Evolutionary conservation across 1,284 basidiomycete genomes (phyloP), one percentile per base, ranked within the genome.

Genomic region (Ganoderma resinaceum): DNA sequence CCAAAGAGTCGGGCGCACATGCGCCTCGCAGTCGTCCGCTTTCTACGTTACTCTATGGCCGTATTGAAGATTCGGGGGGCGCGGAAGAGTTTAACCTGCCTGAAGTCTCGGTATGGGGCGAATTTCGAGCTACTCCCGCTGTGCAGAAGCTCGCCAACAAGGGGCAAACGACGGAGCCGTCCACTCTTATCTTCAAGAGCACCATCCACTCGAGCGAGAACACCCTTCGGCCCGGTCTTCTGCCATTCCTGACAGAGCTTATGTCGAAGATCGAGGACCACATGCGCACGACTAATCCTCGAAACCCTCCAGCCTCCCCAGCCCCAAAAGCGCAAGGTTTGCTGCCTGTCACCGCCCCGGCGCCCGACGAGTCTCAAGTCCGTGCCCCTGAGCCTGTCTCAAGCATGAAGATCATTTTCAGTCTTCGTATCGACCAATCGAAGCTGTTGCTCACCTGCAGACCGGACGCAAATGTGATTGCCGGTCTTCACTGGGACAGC

Each of bases 191-290:
- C 74, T 90, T 95, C 82, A 92, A 91, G 78, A 87, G 88, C 77
- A 93, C 93, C 6, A 86, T 98, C 23, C 94, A 96, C 76, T 92
- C 93, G 0, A 97, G 95, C 76, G 87, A 89, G 69, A 98, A 98
- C 77, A 90, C 87, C 1, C 83, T 98, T 33, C 82, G 89, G 38
- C 96, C 96, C 0, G 91, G 89, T 3, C 82, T 98, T 26, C 82
- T 98, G 11, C 93, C 93, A 2, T 97, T 97, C 82, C 80, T 97
- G 42, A 88, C 92, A 0, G 92, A 92, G 76, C 80, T 95, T 35
- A 84, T 92, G 66, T 82, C 84, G 52, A 86, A 85, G 63, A 80
- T 94, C 31, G 92, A 95, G 77, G 79, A 80, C 57, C 89, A 90
- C 11, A 84, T 94, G 82, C 87, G 87, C 23, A 86, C 74, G 66